Percentiles rank a stretch among this genome's conserved stretches.
phyloP scores from a whole-genome alignment of 257 asterid genomes.

The Handroanthus guayacan region DNA sequence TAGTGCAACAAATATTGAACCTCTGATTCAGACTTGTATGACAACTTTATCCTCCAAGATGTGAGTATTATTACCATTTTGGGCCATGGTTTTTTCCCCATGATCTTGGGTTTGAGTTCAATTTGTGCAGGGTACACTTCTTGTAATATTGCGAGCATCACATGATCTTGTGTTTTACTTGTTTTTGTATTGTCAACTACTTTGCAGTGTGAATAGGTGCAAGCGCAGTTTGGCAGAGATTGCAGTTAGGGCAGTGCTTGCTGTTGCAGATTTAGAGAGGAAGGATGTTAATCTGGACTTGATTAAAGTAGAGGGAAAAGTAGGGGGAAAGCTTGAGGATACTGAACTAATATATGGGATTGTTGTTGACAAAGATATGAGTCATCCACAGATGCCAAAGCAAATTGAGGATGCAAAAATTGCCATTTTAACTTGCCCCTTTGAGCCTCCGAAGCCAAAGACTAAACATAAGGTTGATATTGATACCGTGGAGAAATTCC shows the following conservation, averaged over 20 bases:
- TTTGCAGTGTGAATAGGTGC: slow-evolving; percentile 94
- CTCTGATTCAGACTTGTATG: slow-evolving; percentile 91
- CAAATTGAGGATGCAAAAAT: slow-evolving; percentile 87
- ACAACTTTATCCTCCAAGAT: slow-evolving; percentile 97
- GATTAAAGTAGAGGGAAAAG: slow-evolving; percentile 97
- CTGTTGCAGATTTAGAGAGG: slow-evolving; percentile 98
- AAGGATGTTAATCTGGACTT: slow-evolving; percentile 93
- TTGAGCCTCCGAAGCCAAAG: slow-evolving; percentile 99
- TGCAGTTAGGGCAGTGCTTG: slow-evolving; percentile 95
- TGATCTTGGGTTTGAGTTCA: neutral
- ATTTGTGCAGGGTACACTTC: neutral
- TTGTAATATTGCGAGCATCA: neutral
- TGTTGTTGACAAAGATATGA: slow-evolving; percentile 93
- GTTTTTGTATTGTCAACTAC: slow-evolving; percentile 18
- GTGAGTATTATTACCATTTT: slow-evolving; percentile 56
- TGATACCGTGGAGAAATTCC: slow-evolving; percentile 91
- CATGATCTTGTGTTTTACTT: slow-evolving; percentile 1
- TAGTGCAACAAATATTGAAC: slow-evolving; percentile 53
- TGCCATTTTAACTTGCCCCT: slow-evolving; percentile 94
- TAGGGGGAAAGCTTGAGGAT: slow-evolving; percentile 97
- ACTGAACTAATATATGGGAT: slow-evolving; percentile 90
- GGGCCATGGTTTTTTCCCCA: neutral
- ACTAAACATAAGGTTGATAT: slow-evolving; percentile 98
- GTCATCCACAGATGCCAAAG: slow-evolving; percentile 99
- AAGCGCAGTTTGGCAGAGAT: slow-evolving; percentile 92